Evolutionary conservation across 169 alveolate species (phyloP).

Genomic region (Cryptosporidium sp.): DNA sequence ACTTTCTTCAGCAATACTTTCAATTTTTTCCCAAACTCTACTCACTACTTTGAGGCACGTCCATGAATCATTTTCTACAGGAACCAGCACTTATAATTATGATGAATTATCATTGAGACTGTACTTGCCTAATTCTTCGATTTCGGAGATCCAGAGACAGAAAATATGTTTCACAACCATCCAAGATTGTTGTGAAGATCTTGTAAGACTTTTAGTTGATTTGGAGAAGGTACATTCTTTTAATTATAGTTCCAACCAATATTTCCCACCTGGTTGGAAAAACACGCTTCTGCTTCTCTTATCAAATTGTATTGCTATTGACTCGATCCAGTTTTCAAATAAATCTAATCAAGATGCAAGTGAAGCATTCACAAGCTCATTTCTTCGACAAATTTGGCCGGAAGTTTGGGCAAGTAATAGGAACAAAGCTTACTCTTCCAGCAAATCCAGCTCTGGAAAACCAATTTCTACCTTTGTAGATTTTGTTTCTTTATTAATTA

Average conservation of each 20-base stretch:
- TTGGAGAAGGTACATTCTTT: slow-evolving; percentile 18
- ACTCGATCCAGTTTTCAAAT: slow-evolving; percentile 6
- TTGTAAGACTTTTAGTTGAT: slow-evolving; percentile 34
- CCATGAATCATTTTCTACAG: not conserved
- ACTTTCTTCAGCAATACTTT: slow-evolving; percentile 58
- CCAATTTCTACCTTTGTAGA: slow-evolving; percentile 12
- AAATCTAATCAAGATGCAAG: not conserved
- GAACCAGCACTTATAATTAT: too few relatives aligned
- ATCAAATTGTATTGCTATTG: slow-evolving; percentile 65
- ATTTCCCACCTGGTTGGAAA: slow-evolving; percentile 52
- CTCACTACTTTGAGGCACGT: slow-evolving; percentile 24
- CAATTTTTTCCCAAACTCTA: slow-evolving; percentile 56
- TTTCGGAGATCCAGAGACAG: slow-evolving; percentile 60
- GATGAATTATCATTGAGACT: not conserved
- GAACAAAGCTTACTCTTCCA: not conserved
- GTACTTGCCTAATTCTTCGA: not conserved
- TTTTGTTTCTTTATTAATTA: slow-evolving; percentile 40
- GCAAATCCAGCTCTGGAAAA: not conserved
- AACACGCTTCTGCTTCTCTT: slow-evolving; percentile 42
- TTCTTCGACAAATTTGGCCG: slow-evolving; percentile 63
- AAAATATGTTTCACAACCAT: slow-evolving; percentile 46
- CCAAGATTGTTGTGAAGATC: slow-evolving; percentile 73
- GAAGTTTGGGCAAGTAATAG: slow-evolving; percentile 41
- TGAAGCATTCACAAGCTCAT: slow-evolving; percentile 41
- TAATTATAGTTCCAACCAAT: not conserved